These are phyloP conservation scores for Pachysandra terminalis DNA, from an alignment of 164 flowering plant species.

Conservation along the genomic window DNA sequence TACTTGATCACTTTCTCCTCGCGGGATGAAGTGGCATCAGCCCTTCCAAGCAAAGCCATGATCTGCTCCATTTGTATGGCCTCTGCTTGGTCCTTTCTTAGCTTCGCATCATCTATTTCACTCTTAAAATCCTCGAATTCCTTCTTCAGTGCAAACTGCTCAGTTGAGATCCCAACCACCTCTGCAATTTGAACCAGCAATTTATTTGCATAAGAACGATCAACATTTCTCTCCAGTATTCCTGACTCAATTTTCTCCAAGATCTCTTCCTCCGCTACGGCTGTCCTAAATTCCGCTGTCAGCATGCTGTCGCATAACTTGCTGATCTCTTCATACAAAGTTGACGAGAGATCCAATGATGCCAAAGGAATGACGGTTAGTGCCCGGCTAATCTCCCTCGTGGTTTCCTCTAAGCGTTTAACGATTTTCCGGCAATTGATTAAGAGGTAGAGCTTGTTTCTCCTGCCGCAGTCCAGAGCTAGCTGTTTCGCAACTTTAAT, in stretches of 20 bases:
- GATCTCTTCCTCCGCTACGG: slow-evolving; percentile 53
- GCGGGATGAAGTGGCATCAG: slow-evolving; percentile 58
- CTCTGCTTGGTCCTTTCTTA: slow-evolving; percentile 63
- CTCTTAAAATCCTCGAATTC: slow-evolving; percentile 64
- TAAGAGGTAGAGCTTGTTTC: slow-evolving; percentile 54
- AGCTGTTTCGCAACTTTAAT: slow-evolving; percentile 43
- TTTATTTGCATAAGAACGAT: slow-evolving; percentile 61
- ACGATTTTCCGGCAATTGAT: slow-evolving; percentile 46
- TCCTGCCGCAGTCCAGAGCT: slow-evolving; percentile 46
- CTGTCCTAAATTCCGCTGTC: slow-evolving; percentile 51
- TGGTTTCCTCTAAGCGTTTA: slow-evolving; percentile 32
- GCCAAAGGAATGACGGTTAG: slow-evolving; percentile 50
- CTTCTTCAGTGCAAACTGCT: slow-evolving; percentile 41
- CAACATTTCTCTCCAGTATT: slow-evolving; percentile 55
- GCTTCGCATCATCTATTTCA: slow-evolving; percentile 50
- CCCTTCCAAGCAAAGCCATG: slow-evolving; percentile 65
- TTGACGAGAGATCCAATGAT: slow-evolving; percentile 41
- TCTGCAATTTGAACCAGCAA: slow-evolving; percentile 51
- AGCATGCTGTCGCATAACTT: slow-evolving; percentile 41
- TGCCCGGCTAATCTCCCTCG: slow-evolving; percentile 56
- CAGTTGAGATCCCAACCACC: slow-evolving; percentile 59
- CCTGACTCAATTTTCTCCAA: slow-evolving; percentile 64
- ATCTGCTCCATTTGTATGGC: slow-evolving; percentile 83
- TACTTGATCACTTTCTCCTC: slow-evolving; percentile 49
- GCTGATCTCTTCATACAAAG: slow-evolving; percentile 40